Percentiles rank a stretch among this genome's conserved stretches.
These are phyloP conservation scores for Asterionellopsis glacialis DNA, from an alignment of 108 stramenopile species.

Conservation along the genomic window DNA sequence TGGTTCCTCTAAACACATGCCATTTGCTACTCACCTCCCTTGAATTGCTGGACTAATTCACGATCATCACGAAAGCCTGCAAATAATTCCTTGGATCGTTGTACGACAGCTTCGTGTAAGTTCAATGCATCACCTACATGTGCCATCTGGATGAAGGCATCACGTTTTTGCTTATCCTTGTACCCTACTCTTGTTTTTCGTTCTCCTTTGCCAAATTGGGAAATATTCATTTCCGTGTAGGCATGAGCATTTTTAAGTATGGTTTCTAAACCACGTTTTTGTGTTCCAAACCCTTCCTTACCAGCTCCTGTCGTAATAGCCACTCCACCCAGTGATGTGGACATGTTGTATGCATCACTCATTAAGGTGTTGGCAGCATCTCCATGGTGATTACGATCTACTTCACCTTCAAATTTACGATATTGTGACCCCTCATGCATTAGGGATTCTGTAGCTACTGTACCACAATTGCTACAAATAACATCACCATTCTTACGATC, in stretches of 20 bases:
- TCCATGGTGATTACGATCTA: conserved; percentile 86
- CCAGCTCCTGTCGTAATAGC: conserved; percentile 62
- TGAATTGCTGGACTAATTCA: conserved; percentile 81
- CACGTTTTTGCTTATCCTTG: conserved; percentile 87
- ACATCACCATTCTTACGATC: conserved; percentile 87
- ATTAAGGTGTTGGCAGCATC: conserved; percentile 77
- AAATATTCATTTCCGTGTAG: conserved; percentile 83
- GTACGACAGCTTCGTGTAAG: conserved; percentile 80
- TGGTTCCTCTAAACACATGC: not conserved
- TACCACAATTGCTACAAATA: conserved; percentile 79
- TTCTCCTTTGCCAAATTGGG: conserved; percentile 84
- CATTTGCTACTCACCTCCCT: conserved; percentile 15
- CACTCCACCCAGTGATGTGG: conserved; percentile 67
- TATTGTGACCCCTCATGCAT: conserved; percentile 85
- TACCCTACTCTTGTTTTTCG: conserved; percentile 82
- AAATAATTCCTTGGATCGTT: conserved; percentile 83
- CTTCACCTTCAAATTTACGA: conserved; percentile 91
- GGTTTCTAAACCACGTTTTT: conserved; percentile 49
- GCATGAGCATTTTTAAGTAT: conserved; percentile 77
- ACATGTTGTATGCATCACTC: conserved; percentile 78
- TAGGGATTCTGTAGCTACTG: conserved; percentile 72
- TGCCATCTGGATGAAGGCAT: conserved; percentile 69
- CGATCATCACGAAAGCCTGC: conserved; percentile 90
- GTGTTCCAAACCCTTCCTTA: conserved; percentile 59
- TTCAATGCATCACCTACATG: conserved; percentile 79